Base-by-base conservation (phyloP, 352 stramenopile genomes). In the Globisporangium spiculum region DNA sequence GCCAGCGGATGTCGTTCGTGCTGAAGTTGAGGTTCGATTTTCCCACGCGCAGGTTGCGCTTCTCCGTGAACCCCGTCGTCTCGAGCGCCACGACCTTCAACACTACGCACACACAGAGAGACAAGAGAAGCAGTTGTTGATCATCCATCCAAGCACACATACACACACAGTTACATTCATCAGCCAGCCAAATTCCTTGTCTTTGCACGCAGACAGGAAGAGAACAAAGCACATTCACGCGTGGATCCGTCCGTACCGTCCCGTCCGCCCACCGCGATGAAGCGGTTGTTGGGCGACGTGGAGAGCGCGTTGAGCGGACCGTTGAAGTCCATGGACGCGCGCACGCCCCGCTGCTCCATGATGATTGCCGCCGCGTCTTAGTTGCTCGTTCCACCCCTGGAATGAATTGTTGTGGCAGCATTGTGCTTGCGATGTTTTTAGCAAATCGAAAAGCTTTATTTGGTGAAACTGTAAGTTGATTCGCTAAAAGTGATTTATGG, bases 1-100 rank as follows among this genome's bases (percentile, higher is more conserved):
- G 86, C 89, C 89, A 96, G 6, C 89, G 89, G 52, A 96, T 95
- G 66, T 96, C 89, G 63, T 95, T 96, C 20, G 89, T 95, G 64
- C 84, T 96, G 36, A 96, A 94, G 68, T 92, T 96, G 56, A 95
- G 77, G 36, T 84, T 93, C 14, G 87, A 82, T 59, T 94, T 96
- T 56, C 85, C 84, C 12, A 89, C 88, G 60, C 89, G 84, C 63
- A 96, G 69, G 68, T 96, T 96, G 55, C 86, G 80, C 65, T 93
- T 93, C 70, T 96, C 89, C 3, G 77, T 78, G 69, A 96, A 96
- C 4, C 89, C 89, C 5, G 73, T 68, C 55, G 78, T 67, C 74
- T 95, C 87, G 4, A 96, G 80, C 52, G 86, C 80, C 61, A 96
- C 85, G 32, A 96, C 79, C 74, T 95, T 95, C 52, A 96, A 74